Evolutionary conservation across 805 yeast species (phyloP).

Genomic region (Yamadazyma olivae): DNA sequence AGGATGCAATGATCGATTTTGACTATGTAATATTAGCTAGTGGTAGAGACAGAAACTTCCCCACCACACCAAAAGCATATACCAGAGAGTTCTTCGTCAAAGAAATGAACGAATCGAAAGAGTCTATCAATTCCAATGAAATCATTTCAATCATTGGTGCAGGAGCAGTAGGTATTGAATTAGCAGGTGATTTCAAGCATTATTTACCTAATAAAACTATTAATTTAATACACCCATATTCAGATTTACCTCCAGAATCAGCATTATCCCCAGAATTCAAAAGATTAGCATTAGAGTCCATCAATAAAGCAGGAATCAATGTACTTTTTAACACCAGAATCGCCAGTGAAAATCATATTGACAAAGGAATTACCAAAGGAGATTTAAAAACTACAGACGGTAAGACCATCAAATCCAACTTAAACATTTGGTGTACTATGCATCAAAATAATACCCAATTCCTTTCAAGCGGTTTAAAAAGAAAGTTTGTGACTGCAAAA

Average conservation of each 20-base stretch:
- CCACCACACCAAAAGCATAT: constrained; percentile 48
- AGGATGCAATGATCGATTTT: constrained; percentile 24
- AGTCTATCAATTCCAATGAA: constrained; percentile 28
- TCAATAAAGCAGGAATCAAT: constrained; percentile 26
- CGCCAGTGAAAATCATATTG: constrained; percentile 6
- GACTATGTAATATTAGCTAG: constrained; percentile 48
- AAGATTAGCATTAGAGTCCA: constrained; percentile 21
- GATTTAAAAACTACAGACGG: constrained; percentile 27
- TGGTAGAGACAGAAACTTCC: constrained; percentile 53
- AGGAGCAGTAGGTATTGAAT: constrained; percentile 43
- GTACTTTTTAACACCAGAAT: constrained; percentile 30
- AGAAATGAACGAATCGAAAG: constrained; percentile 39
- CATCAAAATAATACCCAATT: constrained; percentile 31
- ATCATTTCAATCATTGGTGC: constrained; percentile 43
- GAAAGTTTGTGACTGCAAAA: constrained; percentile 21
- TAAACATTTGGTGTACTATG: constrained; percentile 36
- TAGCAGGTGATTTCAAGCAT: constrained; percentile 39
- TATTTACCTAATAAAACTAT: constrained; percentile 30
- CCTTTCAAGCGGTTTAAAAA: constrained; percentile 17
- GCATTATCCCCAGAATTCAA: constrained; percentile 27
- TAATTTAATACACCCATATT: constrained; percentile 38
- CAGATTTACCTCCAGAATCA: constrained; percentile 36
- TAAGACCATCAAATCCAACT: constrained; percentile 22
- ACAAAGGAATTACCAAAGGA: constrained; percentile 20
- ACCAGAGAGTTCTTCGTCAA: constrained; percentile 31